Percentiles rank a stretch among this genome's conserved stretches.
phyloP scores from a whole-genome alignment of 148 eudicot species.

The Fagopyrum homotropicum region DNA sequence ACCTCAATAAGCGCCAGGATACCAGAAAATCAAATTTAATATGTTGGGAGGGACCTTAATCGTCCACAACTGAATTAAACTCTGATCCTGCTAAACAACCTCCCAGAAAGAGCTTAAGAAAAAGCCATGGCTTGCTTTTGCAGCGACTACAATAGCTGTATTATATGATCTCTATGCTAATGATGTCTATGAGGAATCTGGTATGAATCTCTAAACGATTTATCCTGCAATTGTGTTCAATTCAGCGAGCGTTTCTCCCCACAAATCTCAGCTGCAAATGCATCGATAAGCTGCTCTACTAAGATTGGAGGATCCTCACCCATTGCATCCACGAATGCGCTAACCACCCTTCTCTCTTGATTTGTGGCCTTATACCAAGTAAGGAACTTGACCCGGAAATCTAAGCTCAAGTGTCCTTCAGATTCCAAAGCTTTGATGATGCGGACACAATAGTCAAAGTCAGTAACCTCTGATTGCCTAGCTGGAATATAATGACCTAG shows the following conservation, averaged over 20 bases:
- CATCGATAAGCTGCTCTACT: constrained; percentile 57
- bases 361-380: constrained; percentile 60
- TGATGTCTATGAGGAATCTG: neutral
- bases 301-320: constrained; percentile 49
- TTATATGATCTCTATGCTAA: constrained; percentile 5
- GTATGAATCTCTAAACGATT: neutral
- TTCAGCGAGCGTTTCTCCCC: constrained; percentile 13
- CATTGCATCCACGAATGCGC: constrained; percentile 45
- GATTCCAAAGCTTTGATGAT: constrained; percentile 41
- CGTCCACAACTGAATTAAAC: neutral
- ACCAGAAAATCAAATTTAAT: neutral
- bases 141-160: neutral
- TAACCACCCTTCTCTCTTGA: constrained; percentile 48
- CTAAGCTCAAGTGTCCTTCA: constrained; percentile 34
- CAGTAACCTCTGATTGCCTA: constrained; percentile 19
- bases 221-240: neutral
- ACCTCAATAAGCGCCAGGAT: neutral
- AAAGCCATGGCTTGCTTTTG: neutral
- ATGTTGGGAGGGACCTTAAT: neutral
- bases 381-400: constrained; percentile 56
- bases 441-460: constrained; percentile 47
- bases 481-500: neutral
- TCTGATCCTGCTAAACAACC: neutral
- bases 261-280: constrained; percentile 45
- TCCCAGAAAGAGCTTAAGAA: neutral